Evolutionary conservation across 805 yeast genomes (phyloP), one percentile per base, ranked within the genome.

Genomic region (Lachancea quebecensis): DNA sequence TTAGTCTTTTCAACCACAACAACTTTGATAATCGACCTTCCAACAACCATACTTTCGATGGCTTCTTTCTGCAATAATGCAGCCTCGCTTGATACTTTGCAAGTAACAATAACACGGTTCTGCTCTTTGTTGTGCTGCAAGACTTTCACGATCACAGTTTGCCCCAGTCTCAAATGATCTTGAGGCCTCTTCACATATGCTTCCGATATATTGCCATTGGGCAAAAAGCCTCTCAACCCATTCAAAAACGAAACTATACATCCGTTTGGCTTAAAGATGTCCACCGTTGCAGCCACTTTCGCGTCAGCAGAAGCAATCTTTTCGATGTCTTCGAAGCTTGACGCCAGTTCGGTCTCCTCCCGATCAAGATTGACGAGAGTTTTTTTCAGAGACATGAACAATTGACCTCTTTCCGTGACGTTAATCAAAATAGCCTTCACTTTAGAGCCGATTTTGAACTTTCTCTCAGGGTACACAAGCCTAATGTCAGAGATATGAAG

Each of bases 171-270:
- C 54, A 91, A 74, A 63, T 82, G 84, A 53, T 89, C 91, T 52
- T 75, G 78, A 15, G 96, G 89, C 45, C 79, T 77, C 42, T 72
- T 74, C 34, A 90, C 93, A 61, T 77, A 86, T 1, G 95, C 80
- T 66, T 93, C 98, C 44, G 95, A 83, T 56, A 93, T 85, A 68
- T 93, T 98, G 44, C 82, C 71, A 52, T 81, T 79, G 28, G 99
- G 98, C 49, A 93, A 70, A 61, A 79, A 90, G 0, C 89, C 99
- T 52, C 73, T 77, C 36, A 86, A 63, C 43, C 74, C 72, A 44
- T 93, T 95, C 58, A 87, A 90, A 59, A 93, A 89, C 12, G 89
- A 77, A 6, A 93, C 79, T 37, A 89, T 68, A 39, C 86, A 95
- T 56, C 99, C 99, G 47, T 75, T 72, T 47, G 82, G 80, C 40